These are phyloP conservation scores for Blepharisma stoltei DNA, from an alignment of 73 alveolate genomes.

Conservation along the genomic window DNA sequence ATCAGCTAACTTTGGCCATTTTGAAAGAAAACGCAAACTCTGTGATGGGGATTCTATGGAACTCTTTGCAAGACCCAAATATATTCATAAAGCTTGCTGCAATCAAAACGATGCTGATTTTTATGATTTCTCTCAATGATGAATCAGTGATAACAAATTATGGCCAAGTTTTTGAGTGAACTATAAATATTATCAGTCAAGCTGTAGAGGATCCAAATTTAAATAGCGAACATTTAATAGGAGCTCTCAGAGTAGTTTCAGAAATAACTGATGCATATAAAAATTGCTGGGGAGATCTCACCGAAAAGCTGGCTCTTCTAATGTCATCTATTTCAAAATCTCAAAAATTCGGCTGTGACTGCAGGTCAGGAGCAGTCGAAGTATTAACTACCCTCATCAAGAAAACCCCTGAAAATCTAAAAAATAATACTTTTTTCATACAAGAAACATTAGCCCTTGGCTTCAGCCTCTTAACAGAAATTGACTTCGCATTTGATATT, in stretches of 20 bases:
- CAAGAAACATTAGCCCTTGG: background rate
- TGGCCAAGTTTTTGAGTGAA: no score
- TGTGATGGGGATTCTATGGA: background rate
- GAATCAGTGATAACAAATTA: background rate
- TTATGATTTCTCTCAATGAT: background rate
- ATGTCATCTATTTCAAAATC: background rate
- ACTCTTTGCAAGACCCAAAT: background rate
- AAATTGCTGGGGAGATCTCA: slow-evolving; percentile 11
- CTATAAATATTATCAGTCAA: background rate
- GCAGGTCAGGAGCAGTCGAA: background rate
- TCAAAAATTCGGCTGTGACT: background rate
- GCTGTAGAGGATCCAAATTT: background rate
- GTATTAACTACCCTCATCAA: background rate
- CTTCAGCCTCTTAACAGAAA: background rate
- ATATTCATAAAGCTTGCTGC: background rate
- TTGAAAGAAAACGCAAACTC: background rate
- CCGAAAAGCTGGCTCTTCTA: background rate
- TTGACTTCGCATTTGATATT: background rate
- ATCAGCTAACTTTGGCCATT: background rate
- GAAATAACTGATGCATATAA: slow-evolving; percentile 2
- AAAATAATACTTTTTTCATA: background rate
- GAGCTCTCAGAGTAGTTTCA: background rate
- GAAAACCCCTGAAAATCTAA: slow-evolving; percentile 5
- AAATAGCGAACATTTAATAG: background rate
- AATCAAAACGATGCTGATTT: background rate